phyloP scores from a whole-genome alignment of 768 basidiomycete species.

The Tulasnella sp. region DNA sequence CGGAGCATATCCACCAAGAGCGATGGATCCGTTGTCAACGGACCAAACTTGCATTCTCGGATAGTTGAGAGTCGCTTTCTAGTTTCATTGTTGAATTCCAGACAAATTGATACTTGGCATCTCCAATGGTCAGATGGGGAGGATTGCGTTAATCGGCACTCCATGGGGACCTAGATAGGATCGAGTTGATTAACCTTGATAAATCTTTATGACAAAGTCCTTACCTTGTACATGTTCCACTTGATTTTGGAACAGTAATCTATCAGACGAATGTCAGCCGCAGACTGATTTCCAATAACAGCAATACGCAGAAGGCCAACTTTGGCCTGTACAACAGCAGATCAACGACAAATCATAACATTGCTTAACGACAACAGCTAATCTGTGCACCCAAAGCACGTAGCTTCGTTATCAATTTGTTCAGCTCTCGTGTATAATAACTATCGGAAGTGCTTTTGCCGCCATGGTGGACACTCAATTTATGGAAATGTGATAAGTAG shows the following conservation, averaged over 20 bases:
- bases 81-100: constrained; percentile 26
- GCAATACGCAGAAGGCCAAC: constrained; percentile 38
- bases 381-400: too few relatives aligned
- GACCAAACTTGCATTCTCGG: too few relatives aligned
- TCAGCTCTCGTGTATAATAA: too few relatives aligned
- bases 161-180: constrained; percentile 24
- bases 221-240: constrained; percentile 33
- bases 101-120: constrained; percentile 32
- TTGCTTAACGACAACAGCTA: too few relatives aligned
- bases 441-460: too few relatives aligned
- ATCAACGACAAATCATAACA: too few relatives aligned
- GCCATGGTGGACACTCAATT: too few relatives aligned
- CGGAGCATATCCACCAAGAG: constrained; percentile 45
- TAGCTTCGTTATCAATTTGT: too few relatives aligned
- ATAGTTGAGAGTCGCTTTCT: constrained; percentile 24
- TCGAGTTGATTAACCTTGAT: not conserved
- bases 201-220: too few relatives aligned
- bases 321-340: constrained; percentile 33
- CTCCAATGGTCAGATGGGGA: constrained; percentile 22
- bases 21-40: too few relatives aligned
- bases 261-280: constrained; percentile 27
- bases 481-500: too few relatives aligned
- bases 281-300: constrained; percentile 42
- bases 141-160: constrained; percentile 24
- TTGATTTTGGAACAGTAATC: constrained; percentile 37